Evolutionary conservation across 768 basidiomycete genomes (phyloP).

Genomic region (Tricholoma furcatifolium): DNA sequence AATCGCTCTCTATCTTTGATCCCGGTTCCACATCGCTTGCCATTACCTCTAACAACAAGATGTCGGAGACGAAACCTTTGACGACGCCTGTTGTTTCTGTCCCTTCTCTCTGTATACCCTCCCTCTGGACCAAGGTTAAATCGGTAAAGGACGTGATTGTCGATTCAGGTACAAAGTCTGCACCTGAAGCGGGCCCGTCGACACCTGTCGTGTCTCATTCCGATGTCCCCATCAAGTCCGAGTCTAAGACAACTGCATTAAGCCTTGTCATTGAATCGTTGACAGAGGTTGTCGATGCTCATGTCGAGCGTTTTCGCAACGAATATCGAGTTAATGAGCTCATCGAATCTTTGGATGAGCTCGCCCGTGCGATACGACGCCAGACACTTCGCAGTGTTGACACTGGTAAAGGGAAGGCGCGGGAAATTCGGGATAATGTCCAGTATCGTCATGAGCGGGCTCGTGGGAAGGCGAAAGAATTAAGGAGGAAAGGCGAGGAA

Average conservation of each 20-base stretch:
- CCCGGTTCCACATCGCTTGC: conserved; percentile 46
- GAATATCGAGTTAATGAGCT: conserved; percentile 51
- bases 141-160: conserved; percentile 35
- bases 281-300: conserved; percentile 45
- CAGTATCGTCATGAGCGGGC: conserved; percentile 51
- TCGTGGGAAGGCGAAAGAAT: conserved; percentile 49
- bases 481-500: conserved; percentile 48
- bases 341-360: conserved; percentile 56
- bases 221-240: conserved; percentile 11
- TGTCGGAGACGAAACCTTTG: conserved; percentile 15
- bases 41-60: conserved; percentile 23
- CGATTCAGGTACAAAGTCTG: conserved; percentile 28
- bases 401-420: conserved; percentile 48
- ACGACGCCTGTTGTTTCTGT: conserved; percentile 3
- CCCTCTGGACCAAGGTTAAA: conserved; percentile 21
- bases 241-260: conserved; percentile 28
- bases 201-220: conserved; percentile 24
- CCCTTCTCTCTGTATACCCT: conserved; percentile 12
- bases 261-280: conserved; percentile 46
- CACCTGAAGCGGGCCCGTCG: conserved; percentile 28
- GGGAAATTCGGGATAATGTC: conserved; percentile 43
- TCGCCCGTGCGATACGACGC: conserved; percentile 47
- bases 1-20: conserved; percentile 50
- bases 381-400: conserved; percentile 47
- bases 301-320: conserved; percentile 41